Conservation (phyloP, 768 basidiomycete genomes). For the Lactifluus rugatus region DNA sequence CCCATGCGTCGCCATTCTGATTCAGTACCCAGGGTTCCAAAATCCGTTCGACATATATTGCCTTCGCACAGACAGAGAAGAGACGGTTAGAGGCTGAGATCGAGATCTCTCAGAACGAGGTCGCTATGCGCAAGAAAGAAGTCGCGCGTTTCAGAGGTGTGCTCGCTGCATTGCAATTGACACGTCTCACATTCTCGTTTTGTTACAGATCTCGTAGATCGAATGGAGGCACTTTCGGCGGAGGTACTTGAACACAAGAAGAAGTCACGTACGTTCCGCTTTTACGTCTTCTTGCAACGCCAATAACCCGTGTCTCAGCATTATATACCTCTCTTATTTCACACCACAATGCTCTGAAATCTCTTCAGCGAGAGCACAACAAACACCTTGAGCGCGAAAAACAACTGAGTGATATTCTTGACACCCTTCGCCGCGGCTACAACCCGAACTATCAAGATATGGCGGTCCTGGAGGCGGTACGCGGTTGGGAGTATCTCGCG, state of each 20-base stretch:
- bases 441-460: slow-evolving; percentile 99
- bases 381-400: slow-evolving; percentile 67
- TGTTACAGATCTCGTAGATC: slow-evolving; percentile 62
- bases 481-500: slow-evolving; percentile 79
- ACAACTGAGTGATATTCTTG: slow-evolving; percentile 74
- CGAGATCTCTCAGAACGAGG: slow-evolving; percentile 43
- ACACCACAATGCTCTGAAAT: slow-evolving; percentile 67
- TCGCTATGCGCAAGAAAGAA: slow-evolving; percentile 57
- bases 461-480: slow-evolving; percentile 94
- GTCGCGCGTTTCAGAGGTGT: slow-evolving; percentile 63
- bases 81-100: slow-evolving; percentile 63
- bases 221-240: slow-evolving; percentile 67
- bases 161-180: neutral
- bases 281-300: neutral
- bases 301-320: slow-evolving; percentile 36
- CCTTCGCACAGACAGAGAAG: slow-evolving; percentile 85
- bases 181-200: slow-evolving; percentile 1
- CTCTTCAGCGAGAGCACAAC: slow-evolving; percentile 62
- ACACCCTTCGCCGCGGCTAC: slow-evolving; percentile 71
- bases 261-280: slow-evolving; percentile 58
- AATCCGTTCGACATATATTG: slow-evolving; percentile 81
- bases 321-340: slow-evolving; percentile 65
- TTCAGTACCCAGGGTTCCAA: slow-evolving; percentile 61
- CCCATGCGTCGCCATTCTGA: neutral
- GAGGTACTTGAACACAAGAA: slow-evolving; percentile 79